Evolutionary conservation across 169 alveolate species (phyloP).

Genomic region (Sarcocystis neurona): DNA sequence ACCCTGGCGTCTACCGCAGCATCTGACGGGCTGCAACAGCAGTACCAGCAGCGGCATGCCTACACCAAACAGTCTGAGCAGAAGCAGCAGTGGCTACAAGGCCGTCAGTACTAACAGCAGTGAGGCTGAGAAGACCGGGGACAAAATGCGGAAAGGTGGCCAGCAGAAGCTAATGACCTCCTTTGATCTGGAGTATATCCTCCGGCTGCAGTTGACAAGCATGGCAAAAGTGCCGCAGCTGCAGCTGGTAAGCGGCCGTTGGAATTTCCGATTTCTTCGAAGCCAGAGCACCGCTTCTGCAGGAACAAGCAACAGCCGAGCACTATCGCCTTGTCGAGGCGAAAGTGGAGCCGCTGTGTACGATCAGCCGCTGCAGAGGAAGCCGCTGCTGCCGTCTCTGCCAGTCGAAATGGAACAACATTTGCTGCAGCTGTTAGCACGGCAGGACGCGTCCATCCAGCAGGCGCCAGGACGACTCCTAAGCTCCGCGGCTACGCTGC

Average conservation of each 20-base stretch:
- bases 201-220: constrained; percentile 40
- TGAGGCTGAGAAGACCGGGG: not conserved
- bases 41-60: not conserved
- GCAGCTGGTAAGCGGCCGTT: constrained; percentile 43
- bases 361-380: not conserved
- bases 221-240: constrained; percentile 58
- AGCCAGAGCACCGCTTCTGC: no score
- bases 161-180: constrained; percentile 48
- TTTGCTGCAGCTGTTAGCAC: not conserved
- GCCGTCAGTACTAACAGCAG: not conserved
- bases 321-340: no score
- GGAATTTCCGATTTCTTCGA: constrained; percentile 43
- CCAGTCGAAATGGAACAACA: not conserved
- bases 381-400: constrained; percentile 16
- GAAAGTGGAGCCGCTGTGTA: no score
- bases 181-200: constrained; percentile 44
- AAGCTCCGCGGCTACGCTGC: no score
- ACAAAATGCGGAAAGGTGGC: not conserved
- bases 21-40: no score
- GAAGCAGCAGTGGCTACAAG: not conserved
- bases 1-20: not conserved
- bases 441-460: no score
- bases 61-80: not conserved
- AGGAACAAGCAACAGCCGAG: no score
- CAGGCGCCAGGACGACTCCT: no score